Percentiles rank a stretch among this genome's conserved stretches.
phyloP scores from a whole-genome alignment of 768 basidiomycete genomes.

The Boletus patriciae region DNA sequence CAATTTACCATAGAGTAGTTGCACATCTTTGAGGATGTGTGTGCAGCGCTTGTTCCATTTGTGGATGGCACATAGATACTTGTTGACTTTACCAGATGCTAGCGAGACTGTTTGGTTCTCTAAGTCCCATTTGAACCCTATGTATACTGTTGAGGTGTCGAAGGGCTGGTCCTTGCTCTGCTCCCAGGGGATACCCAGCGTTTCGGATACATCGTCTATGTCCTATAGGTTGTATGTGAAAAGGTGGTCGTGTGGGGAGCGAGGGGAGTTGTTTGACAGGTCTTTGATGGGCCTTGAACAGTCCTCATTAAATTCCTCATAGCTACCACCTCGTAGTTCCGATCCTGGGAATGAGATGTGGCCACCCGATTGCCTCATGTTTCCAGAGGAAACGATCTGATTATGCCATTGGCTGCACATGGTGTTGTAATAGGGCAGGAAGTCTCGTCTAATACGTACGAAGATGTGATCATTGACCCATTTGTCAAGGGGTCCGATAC shows the following conservation, averaged over 20 bases:
- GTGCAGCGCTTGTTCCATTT: neutral
- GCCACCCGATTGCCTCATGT: too few relatives aligned
- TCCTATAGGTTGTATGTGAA: too few relatives aligned
- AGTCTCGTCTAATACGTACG: neutral
- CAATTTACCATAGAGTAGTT: constrained; percentile 8
- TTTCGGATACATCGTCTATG: too few relatives aligned
- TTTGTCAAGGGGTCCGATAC: neutral
- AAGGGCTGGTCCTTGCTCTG: constrained; percentile 14
- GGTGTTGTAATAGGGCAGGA: too few relatives aligned
- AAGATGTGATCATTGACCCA: neutral
- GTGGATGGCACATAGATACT: constrained; percentile 8
- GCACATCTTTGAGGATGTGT: constrained; percentile 6
- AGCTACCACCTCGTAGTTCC: too few relatives aligned
- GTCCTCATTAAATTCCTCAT: too few relatives aligned
- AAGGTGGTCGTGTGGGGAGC: too few relatives aligned
- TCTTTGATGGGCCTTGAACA: too few relatives aligned
- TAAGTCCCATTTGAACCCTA: constrained; percentile 40
- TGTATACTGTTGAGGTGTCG: constrained; percentile 3
- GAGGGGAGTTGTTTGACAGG: too few relatives aligned
- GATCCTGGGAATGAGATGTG: too few relatives aligned
- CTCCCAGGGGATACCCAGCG: constrained; percentile 16
- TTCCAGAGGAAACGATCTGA: too few relatives aligned
- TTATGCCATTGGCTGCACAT: too few relatives aligned
- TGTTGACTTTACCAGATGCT: constrained; percentile 22
- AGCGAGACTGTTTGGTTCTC: constrained; percentile 21